phyloP scores from a whole-genome alignment of 805 yeast species.

The Gaillardinia entomophila region DNA sequence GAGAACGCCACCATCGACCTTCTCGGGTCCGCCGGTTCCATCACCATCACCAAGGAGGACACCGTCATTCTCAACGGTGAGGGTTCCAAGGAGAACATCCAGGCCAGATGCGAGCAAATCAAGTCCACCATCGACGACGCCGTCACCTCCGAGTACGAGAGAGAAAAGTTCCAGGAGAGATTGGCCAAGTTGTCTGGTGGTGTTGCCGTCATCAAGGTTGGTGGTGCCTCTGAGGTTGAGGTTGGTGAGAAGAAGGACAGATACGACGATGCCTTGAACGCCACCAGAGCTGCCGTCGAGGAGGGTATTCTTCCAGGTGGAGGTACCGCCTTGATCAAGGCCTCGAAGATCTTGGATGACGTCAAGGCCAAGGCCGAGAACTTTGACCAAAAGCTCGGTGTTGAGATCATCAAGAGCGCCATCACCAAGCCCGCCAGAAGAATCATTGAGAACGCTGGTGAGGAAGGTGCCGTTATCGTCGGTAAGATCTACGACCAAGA shows the following conservation, averaged over 20 bases:
- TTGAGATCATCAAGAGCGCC: conserved; percentile 86
- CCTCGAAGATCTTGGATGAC: conserved; percentile 66
- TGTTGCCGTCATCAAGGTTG: conserved; percentile 96
- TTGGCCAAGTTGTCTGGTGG: conserved; percentile 96
- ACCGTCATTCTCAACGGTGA: conserved; percentile 91
- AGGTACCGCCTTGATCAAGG: conserved; percentile 96
- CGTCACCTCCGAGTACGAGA: conserved; percentile 83
- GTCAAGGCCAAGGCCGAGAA: conserved; percentile 63
- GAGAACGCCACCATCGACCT: conserved; percentile 88
- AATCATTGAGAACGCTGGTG: conserved; percentile 95
- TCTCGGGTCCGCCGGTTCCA: conserved; percentile 86
- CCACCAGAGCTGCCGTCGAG: conserved; percentile 98
- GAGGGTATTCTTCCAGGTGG: conserved; percentile 99
- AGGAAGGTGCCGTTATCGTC: conserved; percentile 94
- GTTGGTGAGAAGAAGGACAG: conserved; percentile 99
- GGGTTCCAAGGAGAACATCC: conserved; percentile 76
- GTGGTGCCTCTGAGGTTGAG: conserved; percentile 95
- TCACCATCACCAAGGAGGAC: conserved; percentile 92
- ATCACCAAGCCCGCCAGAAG: conserved; percentile 93
- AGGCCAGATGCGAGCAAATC: conserved; percentile 90
- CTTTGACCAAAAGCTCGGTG: conserved; percentile 96
- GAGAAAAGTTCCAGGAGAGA: conserved; percentile 95
- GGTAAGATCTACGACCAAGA: conserved; percentile 70
- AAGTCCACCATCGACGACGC: conserved; percentile 72
- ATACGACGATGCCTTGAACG: conserved; percentile 96